Evolutionary conservation across 2,329 filamentous ascomycete species (phyloP).

Genomic region (Fusarium transvaalense): DNA sequence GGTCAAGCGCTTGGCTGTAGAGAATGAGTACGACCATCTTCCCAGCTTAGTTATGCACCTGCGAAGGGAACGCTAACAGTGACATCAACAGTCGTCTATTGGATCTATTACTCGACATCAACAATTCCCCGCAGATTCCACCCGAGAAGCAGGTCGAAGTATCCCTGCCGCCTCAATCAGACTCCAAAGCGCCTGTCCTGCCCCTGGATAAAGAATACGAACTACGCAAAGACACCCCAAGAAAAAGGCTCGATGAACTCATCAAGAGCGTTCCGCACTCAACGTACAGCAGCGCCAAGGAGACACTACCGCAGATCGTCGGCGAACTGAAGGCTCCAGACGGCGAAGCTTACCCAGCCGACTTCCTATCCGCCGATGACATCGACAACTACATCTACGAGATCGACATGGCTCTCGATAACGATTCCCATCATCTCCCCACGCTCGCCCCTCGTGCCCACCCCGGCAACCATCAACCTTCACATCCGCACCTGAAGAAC

Average conservation of each 20-base stretch:
- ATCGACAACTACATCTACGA: constrained; percentile 80
- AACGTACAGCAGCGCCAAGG: constrained; percentile 66
- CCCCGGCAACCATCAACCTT: constrained; percentile 53
- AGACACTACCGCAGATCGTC: constrained; percentile 71
- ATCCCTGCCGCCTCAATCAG: constrained; percentile 60
- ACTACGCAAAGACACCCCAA: constrained; percentile 57
- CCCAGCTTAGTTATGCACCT: background rate
- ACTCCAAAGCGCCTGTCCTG: constrained; percentile 52
- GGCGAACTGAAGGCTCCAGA: constrained; percentile 64
- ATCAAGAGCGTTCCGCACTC: constrained; percentile 65
- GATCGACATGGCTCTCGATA: constrained; percentile 66
- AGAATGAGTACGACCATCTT: constrained; percentile 84
- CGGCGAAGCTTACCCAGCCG: constrained; percentile 68
- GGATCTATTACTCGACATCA: constrained; percentile 90
- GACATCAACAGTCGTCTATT: constrained; percentile 76
- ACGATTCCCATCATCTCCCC: constrained; percentile 57
- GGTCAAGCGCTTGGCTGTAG: constrained; percentile 84
- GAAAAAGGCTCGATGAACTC: constrained; percentile 64
- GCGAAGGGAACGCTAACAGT: constrained; percentile 34
- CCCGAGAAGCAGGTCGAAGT: constrained; percentile 81
- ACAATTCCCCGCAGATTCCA: constrained; percentile 83
- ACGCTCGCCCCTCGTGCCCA: constrained; percentile 65
- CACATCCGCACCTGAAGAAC: constrained; percentile 68
- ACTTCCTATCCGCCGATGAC: constrained; percentile 77
- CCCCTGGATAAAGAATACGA: constrained; percentile 53